These are phyloP conservation scores for Aureobasidium sp. DNA, from an alignment of 2,329 filamentous ascomycete species.

Conservation along the genomic window DNA sequence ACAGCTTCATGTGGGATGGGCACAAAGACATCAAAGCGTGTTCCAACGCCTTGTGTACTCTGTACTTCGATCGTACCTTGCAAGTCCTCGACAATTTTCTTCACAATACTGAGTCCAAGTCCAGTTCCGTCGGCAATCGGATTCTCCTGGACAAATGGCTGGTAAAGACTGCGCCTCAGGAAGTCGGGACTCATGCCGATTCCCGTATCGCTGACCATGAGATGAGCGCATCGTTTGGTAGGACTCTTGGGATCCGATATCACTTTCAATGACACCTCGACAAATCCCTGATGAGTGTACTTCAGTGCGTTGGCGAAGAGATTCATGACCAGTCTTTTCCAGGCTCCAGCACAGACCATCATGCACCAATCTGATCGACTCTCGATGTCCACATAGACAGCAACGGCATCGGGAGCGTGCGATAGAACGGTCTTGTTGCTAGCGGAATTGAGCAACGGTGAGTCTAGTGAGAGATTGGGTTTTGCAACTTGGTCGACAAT, in stretches of 20 bases:
- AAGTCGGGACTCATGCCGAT: conserved; percentile 27
- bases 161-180: conserved; percentile 22
- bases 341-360: conserved; percentile 18
- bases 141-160: conserved; percentile 28
- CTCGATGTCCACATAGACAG: background rate
- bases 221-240: background rate
- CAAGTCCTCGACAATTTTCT: conserved; percentile 22
- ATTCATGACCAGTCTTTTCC: conserved; percentile 39
- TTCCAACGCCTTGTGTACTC: background rate
- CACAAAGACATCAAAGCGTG: conserved; percentile 3
- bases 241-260: background rate
- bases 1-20: background rate
- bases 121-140: conserved; percentile 26
- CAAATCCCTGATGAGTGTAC: conserved; percentile 32
- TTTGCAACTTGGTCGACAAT: background rate
- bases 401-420: background rate
- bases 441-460: no score
- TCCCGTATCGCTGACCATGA: conserved; percentile 23
- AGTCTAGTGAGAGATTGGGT: background rate
- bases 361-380: conserved; percentile 4
- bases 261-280: conserved; percentile 21
- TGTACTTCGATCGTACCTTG: conserved; percentile 17
- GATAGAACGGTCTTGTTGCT: background rate
- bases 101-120: conserved; percentile 27
- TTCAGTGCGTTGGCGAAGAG: conserved; percentile 39